Percentiles rank a stretch among this genome's conserved stretches.
Evolutionary conservation across 208 protist genomes (phyloP).

Genomic region (Wallacemonas sp.): DNA sequence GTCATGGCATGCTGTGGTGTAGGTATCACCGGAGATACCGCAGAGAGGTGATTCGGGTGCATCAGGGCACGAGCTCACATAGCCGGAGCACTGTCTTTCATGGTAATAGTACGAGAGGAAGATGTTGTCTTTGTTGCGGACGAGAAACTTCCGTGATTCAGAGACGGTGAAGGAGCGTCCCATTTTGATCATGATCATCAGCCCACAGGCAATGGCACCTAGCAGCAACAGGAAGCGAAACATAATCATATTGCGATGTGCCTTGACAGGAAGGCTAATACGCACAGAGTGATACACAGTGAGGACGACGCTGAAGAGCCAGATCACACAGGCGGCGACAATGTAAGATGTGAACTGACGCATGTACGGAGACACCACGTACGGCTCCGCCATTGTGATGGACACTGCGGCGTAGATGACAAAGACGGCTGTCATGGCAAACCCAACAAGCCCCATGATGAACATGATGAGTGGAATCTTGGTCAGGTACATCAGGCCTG

Average conservation of each 20-base stretch:
- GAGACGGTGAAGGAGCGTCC: conserved; percentile 4
- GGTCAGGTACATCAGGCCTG: conserved; percentile 3
- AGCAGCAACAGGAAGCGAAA: conserved; percentile 1
- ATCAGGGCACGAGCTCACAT: background rate
- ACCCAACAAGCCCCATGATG: background rate
- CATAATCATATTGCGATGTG: background rate
- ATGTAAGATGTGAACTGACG: conserved; percentile 12
- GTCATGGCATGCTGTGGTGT: conserved; percentile 1
- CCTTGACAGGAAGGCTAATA: background rate
- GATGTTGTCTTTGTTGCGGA: background rate
- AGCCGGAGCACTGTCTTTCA: conserved; percentile 15
- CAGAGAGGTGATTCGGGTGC: background rate
- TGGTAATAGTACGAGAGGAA: conserved; percentile 5
- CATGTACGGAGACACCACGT: conserved; percentile 11
- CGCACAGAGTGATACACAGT: conserved; percentile 3
- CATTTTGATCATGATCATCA: conserved; percentile 11
- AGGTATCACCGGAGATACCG: background rate
- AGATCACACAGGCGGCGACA: conserved; percentile 2
- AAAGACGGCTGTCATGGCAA: background rate
- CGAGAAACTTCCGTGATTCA: background rate
- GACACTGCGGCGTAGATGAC: conserved; percentile 4
- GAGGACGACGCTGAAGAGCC: conserved; percentile 1
- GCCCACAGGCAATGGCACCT: background rate
- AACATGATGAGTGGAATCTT: conserved; percentile 16
- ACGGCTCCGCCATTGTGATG: conserved; percentile 8